Evolutionary conservation across 2,329 filamentous ascomycete species (phyloP).

Genomic region (Coleophoma cylindrospora): DNA sequence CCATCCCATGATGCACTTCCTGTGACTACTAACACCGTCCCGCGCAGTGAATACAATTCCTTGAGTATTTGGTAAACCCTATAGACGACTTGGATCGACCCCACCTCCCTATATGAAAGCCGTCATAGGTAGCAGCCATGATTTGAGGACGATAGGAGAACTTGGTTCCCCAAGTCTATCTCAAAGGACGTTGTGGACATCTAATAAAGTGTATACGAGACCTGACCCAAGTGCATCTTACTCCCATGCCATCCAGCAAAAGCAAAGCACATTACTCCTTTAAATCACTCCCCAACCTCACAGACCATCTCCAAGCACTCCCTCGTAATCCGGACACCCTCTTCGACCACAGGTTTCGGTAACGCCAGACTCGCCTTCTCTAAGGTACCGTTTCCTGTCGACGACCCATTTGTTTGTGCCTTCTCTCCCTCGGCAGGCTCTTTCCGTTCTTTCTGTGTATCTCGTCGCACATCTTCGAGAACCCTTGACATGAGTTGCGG

Average conservation of each 20-base stretch:
- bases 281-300: slow-evolving; percentile 19
- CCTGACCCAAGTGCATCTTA: background rate
- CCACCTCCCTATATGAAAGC: too few species aligned
- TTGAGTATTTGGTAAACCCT: too few species aligned
- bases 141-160: too few species aligned
- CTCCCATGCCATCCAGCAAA: background rate
- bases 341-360: slow-evolving; percentile 54
- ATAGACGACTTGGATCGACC: too few species aligned
- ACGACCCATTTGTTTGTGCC: slow-evolving; percentile 5
- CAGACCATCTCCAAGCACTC: slow-evolving; percentile 47
- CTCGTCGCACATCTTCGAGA: slow-evolving; percentile 48
- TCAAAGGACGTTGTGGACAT: too few species aligned
- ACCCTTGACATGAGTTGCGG: slow-evolving; percentile 56
- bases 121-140: too few species aligned
- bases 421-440: slow-evolving; percentile 1
- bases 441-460: slow-evolving; percentile 9
- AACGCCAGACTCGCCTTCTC: slow-evolving; percentile 41
- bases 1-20: too few species aligned
- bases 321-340: slow-evolving; percentile 54
- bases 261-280: background rate
- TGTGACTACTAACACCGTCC: too few species aligned
- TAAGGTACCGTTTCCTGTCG: background rate
- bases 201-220: too few species aligned
- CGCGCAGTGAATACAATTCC: too few species aligned
- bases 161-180: too few species aligned